Percentiles rank a stretch among this genome's conserved stretches.
Conservation (phyloP, 1,284 basidiomycete genomes). For the Puccinia hordei region DNA sequence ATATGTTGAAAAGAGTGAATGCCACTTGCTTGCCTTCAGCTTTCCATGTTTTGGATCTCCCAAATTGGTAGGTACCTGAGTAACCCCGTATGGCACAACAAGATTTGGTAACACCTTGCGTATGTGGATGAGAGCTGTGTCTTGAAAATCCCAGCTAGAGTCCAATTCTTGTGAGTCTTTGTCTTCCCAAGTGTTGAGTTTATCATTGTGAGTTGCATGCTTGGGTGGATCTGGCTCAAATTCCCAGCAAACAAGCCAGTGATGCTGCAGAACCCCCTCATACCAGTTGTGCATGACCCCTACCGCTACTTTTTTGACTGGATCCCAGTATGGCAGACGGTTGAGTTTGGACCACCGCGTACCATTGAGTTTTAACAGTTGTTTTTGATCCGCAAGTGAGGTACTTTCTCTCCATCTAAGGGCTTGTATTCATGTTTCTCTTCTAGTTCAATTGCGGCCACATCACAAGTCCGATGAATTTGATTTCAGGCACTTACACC, state of each 20-base stretch:
- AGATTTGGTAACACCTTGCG: constrained; percentile 9
- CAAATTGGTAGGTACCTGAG: constrained; percentile 45
- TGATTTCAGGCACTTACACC: background rate
- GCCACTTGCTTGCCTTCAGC: constrained; percentile 52
- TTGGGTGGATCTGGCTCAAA: too few species aligned
- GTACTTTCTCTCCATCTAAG: background rate
- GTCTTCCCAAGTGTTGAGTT: too few species aligned
- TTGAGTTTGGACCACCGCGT: constrained; percentile 27
- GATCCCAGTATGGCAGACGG: too few species aligned
- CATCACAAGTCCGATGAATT: background rate
- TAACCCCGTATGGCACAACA: constrained; percentile 46
- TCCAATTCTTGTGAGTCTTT: background rate
- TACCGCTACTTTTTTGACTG: too few species aligned
- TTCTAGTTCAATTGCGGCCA: background rate
- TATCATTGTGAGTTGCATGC: too few species aligned
- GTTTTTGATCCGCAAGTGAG: background rate
- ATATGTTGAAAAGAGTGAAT: constrained; percentile 51
- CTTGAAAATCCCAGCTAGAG: background rate
- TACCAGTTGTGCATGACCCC: too few species aligned
- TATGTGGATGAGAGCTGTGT: background rate
- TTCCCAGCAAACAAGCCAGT: too few species aligned
- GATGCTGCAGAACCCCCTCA: too few species aligned
- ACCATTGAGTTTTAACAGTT: background rate
- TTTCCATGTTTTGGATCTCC: constrained; percentile 51
- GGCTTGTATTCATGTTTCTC: background rate